phyloP scores from a whole-genome alignment of 352 stramenopile species.

The Phytophthora lateralis region DNA sequence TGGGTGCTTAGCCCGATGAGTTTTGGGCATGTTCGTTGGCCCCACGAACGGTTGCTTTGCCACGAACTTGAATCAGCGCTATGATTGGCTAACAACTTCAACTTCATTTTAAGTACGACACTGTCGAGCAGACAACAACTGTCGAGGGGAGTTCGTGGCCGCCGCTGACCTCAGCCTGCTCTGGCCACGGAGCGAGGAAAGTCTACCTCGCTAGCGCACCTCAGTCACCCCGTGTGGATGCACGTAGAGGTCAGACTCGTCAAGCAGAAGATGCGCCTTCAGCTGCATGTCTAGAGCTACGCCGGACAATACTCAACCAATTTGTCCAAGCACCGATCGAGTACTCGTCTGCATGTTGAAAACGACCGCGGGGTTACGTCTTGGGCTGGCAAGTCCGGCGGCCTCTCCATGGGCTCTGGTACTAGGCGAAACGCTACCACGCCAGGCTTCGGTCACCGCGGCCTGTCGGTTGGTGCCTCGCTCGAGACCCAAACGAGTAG shows the following conservation, averaged over 20 bases:
- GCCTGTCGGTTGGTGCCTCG: slow-evolving; percentile 5
- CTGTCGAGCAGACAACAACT: no score
- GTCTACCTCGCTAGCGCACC: neutral
- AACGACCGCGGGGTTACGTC: neutral
- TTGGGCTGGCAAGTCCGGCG: neutral
- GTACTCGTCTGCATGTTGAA: neutral
- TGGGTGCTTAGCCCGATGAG: no score
- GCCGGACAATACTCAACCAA: neutral
- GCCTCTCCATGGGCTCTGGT: neutral
- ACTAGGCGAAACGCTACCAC: neutral
- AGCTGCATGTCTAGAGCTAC: neutral
- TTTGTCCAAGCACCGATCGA: neutral
- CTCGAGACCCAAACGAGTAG: neutral
- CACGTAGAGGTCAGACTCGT: neutral
- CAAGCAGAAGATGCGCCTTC: neutral
- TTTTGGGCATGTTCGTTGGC: neutral
- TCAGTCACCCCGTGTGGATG: neutral
- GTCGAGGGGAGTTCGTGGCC: no score
- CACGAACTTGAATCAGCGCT: neutral
- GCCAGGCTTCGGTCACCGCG: neutral
- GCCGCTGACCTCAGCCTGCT: no score
- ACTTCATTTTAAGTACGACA: neutral
- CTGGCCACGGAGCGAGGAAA: neutral
- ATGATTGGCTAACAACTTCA: slow-evolving; percentile 23
- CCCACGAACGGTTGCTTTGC: neutral